Evolutionary conservation across 371 early-diverging fungal species (phyloP).

Genomic region (Apophysomyces elegans): DNA sequence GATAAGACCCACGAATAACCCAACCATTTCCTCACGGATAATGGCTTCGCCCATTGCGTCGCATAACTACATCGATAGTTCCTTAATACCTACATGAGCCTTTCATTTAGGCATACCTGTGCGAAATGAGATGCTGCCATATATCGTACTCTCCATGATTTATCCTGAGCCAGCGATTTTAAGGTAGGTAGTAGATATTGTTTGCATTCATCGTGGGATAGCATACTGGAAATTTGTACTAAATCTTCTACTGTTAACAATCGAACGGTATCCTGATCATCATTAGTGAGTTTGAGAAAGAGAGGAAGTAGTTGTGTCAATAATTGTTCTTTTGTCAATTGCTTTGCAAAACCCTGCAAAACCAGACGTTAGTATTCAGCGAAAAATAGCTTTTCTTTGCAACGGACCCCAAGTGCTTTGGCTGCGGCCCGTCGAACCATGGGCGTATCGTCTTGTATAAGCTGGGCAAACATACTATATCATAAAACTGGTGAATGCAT

Average conservation of each 20-base stretch:
- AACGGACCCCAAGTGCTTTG: constrained; percentile 75
- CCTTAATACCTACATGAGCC: not conserved
- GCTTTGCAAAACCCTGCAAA: constrained; percentile 64
- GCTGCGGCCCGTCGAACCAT: constrained; percentile 98
- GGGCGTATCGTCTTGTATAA: constrained; percentile 97
- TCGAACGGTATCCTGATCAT: constrained; percentile 97
- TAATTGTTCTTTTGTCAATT: constrained; percentile 73
- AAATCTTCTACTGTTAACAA: constrained; percentile 92
- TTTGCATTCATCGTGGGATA: constrained; percentile 81
- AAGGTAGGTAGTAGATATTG: constrained; percentile 75
- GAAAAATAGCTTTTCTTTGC: not conserved
- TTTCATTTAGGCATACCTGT: constrained; percentile 52
- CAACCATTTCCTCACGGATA: constrained; percentile 42
- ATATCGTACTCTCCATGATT: constrained; percentile 97
- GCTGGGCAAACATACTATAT: constrained; percentile 66
- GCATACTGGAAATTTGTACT: constrained; percentile 83
- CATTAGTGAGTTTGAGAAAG: constrained; percentile 78
- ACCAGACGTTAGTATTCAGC: not conserved
- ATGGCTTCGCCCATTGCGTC: constrained; percentile 41
- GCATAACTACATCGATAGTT: constrained; percentile 28
- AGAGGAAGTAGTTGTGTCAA: constrained; percentile 71
- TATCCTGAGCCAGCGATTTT: constrained; percentile 82
- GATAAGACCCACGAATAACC: constrained; percentile 69
- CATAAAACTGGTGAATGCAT: not conserved
- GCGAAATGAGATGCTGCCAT: constrained; percentile 97